Evolutionary conservation across 1,284 basidiomycete species (phyloP).

Genomic region (Pulchroboletus neoregius): DNA sequence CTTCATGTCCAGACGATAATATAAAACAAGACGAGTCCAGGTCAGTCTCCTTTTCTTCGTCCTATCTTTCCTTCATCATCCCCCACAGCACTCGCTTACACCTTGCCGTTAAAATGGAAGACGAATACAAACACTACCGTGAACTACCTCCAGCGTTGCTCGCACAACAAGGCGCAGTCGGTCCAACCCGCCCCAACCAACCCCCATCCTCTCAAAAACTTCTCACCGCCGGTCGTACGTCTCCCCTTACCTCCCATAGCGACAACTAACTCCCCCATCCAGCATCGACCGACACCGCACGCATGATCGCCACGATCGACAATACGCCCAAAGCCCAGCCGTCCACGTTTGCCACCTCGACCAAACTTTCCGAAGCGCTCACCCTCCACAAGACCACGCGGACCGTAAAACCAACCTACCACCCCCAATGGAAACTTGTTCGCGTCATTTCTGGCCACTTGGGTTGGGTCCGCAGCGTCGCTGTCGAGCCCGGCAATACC

Average conservation of each 20-base stretch:
- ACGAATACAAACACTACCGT: conserved; percentile 88
- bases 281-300: conserved; percentile 50
- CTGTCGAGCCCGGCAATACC: conserved; percentile 96
- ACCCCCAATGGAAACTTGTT: conserved; percentile 93
- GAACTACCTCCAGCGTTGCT: conserved; percentile 80
- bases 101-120: conserved; percentile 70
- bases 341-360: conserved; percentile 61
- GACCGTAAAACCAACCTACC: conserved; percentile 91
- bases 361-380: conserved; percentile 79
- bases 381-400: conserved; percentile 87
- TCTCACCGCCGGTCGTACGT: conserved; percentile 66
- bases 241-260: background rate
- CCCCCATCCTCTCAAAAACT: conserved; percentile 60
- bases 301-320: conserved; percentile 68
- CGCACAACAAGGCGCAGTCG: conserved; percentile 76
- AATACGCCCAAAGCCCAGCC: conserved; percentile 58
- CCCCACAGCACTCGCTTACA: conserved; percentile 57
- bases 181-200: conserved; percentile 65
- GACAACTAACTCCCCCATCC: conserved; percentile 3
- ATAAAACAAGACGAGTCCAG: conserved; percentile 54
- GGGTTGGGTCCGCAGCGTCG: conserved; percentile 96
- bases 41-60: conserved; percentile 36
- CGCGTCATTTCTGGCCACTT: conserved; percentile 97
- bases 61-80: background rate
- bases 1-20: conserved; percentile 55